phyloP scores from a whole-genome alignment of 805 yeast genomes.

The Kluyveromyces lactis region DNA sequence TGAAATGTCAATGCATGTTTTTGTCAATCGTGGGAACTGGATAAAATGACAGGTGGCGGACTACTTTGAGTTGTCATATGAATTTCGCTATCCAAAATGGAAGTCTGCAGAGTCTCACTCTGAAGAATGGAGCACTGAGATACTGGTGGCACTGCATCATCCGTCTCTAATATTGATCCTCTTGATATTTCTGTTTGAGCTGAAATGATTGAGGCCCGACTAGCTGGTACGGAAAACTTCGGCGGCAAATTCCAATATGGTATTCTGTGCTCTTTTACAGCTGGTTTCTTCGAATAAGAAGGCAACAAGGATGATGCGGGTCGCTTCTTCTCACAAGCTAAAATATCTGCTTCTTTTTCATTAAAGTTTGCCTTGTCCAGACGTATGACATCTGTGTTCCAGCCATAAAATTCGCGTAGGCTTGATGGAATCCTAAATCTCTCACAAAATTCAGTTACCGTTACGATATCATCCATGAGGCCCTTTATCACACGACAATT shows the following conservation, averaged over 20 bases:
- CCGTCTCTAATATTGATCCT: slow-evolving; percentile 1
- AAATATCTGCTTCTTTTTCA: neutral
- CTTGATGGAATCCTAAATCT: slow-evolving; percentile 3
- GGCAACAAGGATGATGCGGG: no score
- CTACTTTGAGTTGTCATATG: slow-evolving; percentile 8
- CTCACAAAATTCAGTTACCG: slow-evolving; percentile 6
- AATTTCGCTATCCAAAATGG: neutral
- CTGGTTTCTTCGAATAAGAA: no score
- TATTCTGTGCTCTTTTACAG: no score
- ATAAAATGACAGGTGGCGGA: slow-evolving; percentile 8
- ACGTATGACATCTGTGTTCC: slow-evolving; percentile 3
- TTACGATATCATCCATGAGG: slow-evolving; percentile 5
- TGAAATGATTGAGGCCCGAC: neutral
- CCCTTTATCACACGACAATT: neutral
- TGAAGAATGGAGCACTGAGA: slow-evolving; percentile 1
- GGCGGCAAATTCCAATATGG: no score
- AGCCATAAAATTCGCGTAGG: slow-evolving; percentile 4
- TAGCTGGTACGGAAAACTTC: neutral
- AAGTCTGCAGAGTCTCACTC: neutral
- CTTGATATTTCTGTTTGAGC: neutral
- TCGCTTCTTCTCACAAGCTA: neutral
- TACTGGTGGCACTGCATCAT: neutral
- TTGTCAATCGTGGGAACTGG: neutral
- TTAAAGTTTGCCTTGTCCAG: neutral
- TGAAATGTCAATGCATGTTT: neutral